These are phyloP conservation scores for Colletotrichum acutatum DNA, from an alignment of 2,329 filamentous ascomycete species.

Conservation along the genomic window DNA sequence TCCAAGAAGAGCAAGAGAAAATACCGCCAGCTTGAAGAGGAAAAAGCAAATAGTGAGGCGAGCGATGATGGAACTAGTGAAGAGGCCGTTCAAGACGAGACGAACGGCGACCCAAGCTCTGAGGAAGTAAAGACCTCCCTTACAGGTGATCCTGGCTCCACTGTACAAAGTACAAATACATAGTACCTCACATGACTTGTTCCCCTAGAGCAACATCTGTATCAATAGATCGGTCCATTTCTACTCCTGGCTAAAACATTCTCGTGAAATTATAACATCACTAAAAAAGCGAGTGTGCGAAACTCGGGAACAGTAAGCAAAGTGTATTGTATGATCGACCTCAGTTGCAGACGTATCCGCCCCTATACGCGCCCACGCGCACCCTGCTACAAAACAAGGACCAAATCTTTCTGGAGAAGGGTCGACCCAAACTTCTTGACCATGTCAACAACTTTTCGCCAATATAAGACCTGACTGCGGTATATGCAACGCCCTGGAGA, in stretches of 20 bases:
- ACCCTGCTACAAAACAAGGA: conserved; percentile 62
- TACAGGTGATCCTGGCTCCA: background rate
- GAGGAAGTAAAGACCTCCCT: conserved; percentile 28
- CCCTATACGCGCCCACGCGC: conserved; percentile 59
- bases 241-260: conserved; percentile 18
- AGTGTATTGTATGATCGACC: conserved; percentile 69
- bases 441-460: conserved; percentile 68
- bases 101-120: conserved; percentile 5
- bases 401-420: conserved; percentile 60
- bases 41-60: conserved; percentile 46
- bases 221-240: conserved; percentile 37
- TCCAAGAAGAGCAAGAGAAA: conserved; percentile 87
- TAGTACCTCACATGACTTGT: background rate
- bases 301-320: conserved; percentile 46
- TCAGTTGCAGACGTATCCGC: conserved; percentile 61
- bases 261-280: conserved; percentile 6
- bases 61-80: conserved; percentile 28
- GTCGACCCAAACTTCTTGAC: conserved; percentile 63
- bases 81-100: conserved; percentile 14
- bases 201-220: background rate
- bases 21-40: conserved; percentile 71
- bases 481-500: conserved; percentile 58
- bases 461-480: conserved; percentile 64
- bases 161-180: background rate
- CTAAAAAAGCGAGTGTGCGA: background rate